Evolutionary conservation across 1,284 basidiomycete species (phyloP).

Genomic region (Austroboletus sp.): DNA sequence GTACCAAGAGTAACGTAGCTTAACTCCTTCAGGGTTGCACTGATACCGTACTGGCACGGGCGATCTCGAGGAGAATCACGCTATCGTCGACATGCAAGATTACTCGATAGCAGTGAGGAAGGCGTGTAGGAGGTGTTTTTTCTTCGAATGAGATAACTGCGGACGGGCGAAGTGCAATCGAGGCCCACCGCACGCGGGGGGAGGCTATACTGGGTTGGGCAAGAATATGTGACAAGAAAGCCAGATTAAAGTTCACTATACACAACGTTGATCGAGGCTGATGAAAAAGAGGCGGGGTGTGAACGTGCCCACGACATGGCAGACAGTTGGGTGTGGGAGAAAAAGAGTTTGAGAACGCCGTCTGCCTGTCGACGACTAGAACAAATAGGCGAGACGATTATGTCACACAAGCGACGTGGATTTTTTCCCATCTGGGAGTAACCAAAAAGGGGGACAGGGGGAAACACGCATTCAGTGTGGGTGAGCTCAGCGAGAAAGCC

Average conservation of each 20-base stretch:
- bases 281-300: conserved; percentile 26
- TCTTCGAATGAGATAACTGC: neutral
- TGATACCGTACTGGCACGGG: conserved; percentile 15
- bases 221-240: neutral
- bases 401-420: conserved; percentile 18
- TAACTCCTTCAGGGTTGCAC: conserved; percentile 32
- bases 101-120: conserved; percentile 3
- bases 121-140: too few species aligned
- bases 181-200: neutral
- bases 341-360: conserved; percentile 19
- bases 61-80: conserved; percentile 15
- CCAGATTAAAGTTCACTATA: conserved; percentile 22
- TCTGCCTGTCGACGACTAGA: conserved; percentile 25
- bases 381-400: conserved; percentile 18
- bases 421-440: neutral
- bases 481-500: conserved; percentile 13
- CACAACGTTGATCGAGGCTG: conserved; percentile 17
- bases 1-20: conserved; percentile 11
- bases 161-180: neutral
- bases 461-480: neutral
- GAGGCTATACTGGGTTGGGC: too few species aligned
- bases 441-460: neutral
- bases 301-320: conserved; percentile 23
- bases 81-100: conserved; percentile 5
- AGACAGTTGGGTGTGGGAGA: conserved; percentile 25